phyloP scores from a whole-genome alignment of 2,329 filamentous ascomycete species.

The Fusarium sp. region DNA sequence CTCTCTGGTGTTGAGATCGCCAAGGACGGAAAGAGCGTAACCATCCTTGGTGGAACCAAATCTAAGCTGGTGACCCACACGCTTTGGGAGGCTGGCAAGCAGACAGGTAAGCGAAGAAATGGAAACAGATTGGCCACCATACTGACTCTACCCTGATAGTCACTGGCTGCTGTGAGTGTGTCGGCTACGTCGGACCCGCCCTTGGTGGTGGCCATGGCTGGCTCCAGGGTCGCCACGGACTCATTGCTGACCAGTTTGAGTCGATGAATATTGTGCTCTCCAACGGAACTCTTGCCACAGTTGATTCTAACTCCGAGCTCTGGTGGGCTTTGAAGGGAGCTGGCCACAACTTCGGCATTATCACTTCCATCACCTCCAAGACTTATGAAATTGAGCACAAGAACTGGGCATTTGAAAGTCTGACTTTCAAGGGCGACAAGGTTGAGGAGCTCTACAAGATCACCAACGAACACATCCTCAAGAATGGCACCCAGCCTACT shows the following conservation, averaged over 20 bases:
- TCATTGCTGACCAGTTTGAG: slow-evolving; percentile 50
- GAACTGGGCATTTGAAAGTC: slow-evolving; percentile 48
- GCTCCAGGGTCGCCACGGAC: slow-evolving; percentile 45
- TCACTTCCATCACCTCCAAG: slow-evolving; percentile 47
- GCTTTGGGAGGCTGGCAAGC: slow-evolving; percentile 43
- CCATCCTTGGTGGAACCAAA: slow-evolving; percentile 4
- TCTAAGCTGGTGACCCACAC: slow-evolving; percentile 1
- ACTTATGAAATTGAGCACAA: slow-evolving; percentile 43
- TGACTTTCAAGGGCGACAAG: slow-evolving; percentile 61
- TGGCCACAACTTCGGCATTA: slow-evolving; percentile 52
- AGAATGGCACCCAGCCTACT: slow-evolving; percentile 52
- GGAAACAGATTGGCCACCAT: not conserved
- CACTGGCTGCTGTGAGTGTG: slow-evolving; percentile 42
- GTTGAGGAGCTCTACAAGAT: slow-evolving; percentile 60
- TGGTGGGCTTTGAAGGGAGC: slow-evolving; percentile 52
- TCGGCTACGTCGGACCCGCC: slow-evolving; percentile 45
- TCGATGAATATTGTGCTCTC: slow-evolving; percentile 49
- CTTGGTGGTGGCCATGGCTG: slow-evolving; percentile 49
- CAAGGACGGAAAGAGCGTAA: slow-evolving; percentile 8
- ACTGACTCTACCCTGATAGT: slow-evolving; percentile 2
- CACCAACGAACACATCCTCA: slow-evolving; percentile 59
- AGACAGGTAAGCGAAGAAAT: not conserved
- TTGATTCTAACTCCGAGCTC: slow-evolving; percentile 45
- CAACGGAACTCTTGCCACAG: slow-evolving; percentile 41
- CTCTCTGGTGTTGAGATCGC: slow-evolving; percentile 7